A percentile compares a stretch with the other conserved stretches of the same genome.
Evolutionary conservation across 345 rosid species (phyloP).

Genomic region (Syzygium jambos): DNA sequence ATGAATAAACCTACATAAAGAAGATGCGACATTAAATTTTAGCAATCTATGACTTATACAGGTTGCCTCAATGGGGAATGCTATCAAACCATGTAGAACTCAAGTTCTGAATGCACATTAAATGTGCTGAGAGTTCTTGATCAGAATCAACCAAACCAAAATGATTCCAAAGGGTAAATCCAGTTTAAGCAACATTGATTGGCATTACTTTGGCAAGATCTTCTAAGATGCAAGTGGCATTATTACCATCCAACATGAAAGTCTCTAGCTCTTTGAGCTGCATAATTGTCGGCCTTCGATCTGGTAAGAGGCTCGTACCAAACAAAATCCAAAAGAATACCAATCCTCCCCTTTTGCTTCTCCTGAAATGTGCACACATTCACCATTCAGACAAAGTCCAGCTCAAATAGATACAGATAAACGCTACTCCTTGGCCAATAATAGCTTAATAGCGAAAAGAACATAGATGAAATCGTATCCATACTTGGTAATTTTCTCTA

Average conservation of each 20-base stretch:
- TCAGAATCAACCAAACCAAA: not conserved
- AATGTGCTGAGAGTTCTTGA: not conserved
- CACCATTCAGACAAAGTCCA: not conserved
- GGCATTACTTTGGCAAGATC: not conserved
- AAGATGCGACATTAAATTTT: not conserved
- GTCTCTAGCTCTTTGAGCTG: constrained; percentile 97
- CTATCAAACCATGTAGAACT: not conserved
- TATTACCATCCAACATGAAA: constrained; percentile 90
- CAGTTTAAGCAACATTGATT: not conserved
- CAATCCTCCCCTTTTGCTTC: constrained; percentile 83
- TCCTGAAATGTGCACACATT: constrained; percentile 20
- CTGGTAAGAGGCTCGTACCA: constrained; percentile 96
- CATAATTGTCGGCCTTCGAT: constrained; percentile 72
- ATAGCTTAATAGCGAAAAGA: not conserved
- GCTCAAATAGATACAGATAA: not conserved
- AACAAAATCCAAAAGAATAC: constrained; percentile 82
- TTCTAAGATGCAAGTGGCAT: not conserved
- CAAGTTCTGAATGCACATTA: not conserved
- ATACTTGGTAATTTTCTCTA: constrained; percentile 69
- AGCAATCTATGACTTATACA: not conserved
- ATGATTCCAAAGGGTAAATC: not conserved
- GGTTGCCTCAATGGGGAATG: not conserved
- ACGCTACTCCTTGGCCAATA: not conserved
- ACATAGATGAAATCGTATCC: not conserved
- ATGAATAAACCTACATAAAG: constrained; percentile 64